A percentile compares a stretch with the other conserved stretches of the same genome.
Conservation (phyloP, 805 yeast genomes). For the Ogataea haglerorum region DNA sequence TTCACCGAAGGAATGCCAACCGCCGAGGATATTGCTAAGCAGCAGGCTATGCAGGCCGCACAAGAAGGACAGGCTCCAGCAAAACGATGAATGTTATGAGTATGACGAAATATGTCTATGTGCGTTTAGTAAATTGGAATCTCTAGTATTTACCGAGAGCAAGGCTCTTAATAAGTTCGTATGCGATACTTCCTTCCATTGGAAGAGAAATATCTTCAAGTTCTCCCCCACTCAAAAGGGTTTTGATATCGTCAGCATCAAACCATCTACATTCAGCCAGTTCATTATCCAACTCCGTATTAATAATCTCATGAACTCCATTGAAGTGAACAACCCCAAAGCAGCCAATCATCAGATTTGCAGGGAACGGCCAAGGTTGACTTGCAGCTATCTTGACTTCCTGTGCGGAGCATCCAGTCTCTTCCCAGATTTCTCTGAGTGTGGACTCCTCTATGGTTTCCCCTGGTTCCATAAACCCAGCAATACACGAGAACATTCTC, state of each 20-base stretch:
- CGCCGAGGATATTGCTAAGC: slow-evolving; percentile 56
- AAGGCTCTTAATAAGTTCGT: slow-evolving; percentile 35
- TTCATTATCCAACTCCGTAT: slow-evolving; percentile 82
- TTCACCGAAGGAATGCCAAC: slow-evolving; percentile 79
- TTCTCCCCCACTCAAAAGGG: slow-evolving; percentile 14
- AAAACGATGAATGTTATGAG: background rate
- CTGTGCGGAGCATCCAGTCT: slow-evolving; percentile 72
- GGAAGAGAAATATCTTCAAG: slow-evolving; percentile 38
- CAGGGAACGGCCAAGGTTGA: slow-evolving; percentile 99
- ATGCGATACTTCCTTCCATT: slow-evolving; percentile 42
- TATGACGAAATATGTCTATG: slow-evolving; percentile 2
- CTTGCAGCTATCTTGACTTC: slow-evolving; percentile 61
- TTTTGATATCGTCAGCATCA: slow-evolving; percentile 48
- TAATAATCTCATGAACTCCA: slow-evolving; percentile 59
- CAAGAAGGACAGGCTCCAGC: slow-evolving; percentile 9
- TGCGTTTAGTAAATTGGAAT: background rate
- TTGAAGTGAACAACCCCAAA: slow-evolving; percentile 71
- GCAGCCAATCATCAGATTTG: slow-evolving; percentile 91
- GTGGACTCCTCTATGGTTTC: slow-evolving; percentile 90
- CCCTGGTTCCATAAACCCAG: slow-evolving; percentile 95
- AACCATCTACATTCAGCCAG: slow-evolving; percentile 86
- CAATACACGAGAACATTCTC: slow-evolving; percentile 76
- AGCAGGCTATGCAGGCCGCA: slow-evolving; percentile 28
- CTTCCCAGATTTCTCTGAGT: slow-evolving; percentile 90
- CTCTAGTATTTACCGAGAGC: slow-evolving; percentile 3